Evolutionary conservation across 2,329 filamentous ascomycete species (phyloP), one percentile per base, ranked within the genome.

Genomic region (Elsinoe fawcettii): DNA sequence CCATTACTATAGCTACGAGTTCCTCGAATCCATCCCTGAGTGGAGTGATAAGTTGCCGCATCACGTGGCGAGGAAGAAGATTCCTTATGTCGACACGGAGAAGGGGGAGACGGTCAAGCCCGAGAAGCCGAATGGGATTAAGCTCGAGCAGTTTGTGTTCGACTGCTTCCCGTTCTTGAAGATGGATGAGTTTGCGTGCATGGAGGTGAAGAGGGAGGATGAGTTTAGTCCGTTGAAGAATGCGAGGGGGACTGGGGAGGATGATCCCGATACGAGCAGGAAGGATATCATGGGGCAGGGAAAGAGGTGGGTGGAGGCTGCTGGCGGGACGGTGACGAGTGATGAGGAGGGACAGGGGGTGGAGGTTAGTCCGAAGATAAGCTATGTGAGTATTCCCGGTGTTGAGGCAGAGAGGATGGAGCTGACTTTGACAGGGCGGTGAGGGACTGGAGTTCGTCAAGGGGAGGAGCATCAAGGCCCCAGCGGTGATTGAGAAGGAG

Each of bases 201-300:
- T 97, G 76, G 93, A 99, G 75, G 93, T 99, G 55, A 89, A 85
- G 73, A 89, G 93, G 60, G 91, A 96, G 77, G 93, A 99, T 65
- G 93, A 99, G 75, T 99, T 99, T 77, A 96, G 90, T 25, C 93
- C 93, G 3, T 77, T 99, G 64, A 99, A 99, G 84, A 99, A 99
- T 69, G 83, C 83, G 9, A 80, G 78, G 61, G 89, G 90, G 56
- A 90, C 88, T 39, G 89, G 88, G 30, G 88, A 96, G 75, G 93
- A 99, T 69, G 90, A 96, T 71, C 88, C 90, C 9, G 90, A 96
- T 64, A 99, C 93, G 53, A 96, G 90, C 79, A 89, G 86, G 75
- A 79, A 78, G 63, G 90, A 97, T 70, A 95, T 97, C 69, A 86
- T 96, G 84, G 77, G 79, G 46, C 93, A 97, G 75, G 93, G 93